These are phyloP conservation scores for Pisolithus albus DNA, from an alignment of 768 basidiomycete genomes.

Conservation along the genomic window DNA sequence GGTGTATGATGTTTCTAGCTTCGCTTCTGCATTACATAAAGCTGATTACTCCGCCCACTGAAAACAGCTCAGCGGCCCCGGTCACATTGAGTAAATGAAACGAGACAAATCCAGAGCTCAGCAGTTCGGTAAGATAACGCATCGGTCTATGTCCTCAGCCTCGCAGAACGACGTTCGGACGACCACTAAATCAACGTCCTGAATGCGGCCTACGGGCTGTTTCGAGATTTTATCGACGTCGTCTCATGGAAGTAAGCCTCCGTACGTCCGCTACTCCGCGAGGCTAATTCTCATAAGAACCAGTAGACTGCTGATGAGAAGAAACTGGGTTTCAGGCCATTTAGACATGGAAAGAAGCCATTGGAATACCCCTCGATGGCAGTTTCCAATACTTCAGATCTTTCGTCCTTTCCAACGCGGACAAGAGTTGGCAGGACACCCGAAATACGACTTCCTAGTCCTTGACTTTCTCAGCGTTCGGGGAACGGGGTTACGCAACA, in stretches of 20 bases:
- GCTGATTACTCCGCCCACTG: neutral
- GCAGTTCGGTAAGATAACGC: conserved; percentile 37
- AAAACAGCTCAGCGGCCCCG: too few relatives aligned
- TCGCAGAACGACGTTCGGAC: conserved; percentile 14
- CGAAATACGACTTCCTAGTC: conserved; percentile 35
- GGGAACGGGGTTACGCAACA: conserved; percentile 30
- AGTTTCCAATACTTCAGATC: conserved; percentile 22
- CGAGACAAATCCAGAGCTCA: conserved; percentile 70
- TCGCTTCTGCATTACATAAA: too few relatives aligned
- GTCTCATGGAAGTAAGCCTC: conserved; percentile 21
- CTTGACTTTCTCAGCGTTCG: too few relatives aligned
- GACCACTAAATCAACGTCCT: conserved; percentile 45
- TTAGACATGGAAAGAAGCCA: conserved; percentile 33
- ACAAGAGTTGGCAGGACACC: conserved; percentile 38
- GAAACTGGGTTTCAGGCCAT: conserved; percentile 27
- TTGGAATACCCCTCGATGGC: conserved; percentile 32
- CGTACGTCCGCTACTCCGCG: too few relatives aligned
- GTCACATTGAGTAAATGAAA: conserved; percentile 52
- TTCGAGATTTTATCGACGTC: conserved; percentile 24
- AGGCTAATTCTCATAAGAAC: conserved; percentile 56
- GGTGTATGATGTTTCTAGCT: too few relatives aligned
- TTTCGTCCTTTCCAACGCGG: conserved; percentile 38
- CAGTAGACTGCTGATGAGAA: conserved; percentile 47
- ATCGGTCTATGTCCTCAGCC: neutral
- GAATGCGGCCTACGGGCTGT: conserved; percentile 42